Conservation (phyloP, 2,329 filamentous ascomycete genomes). For the Trichoderma sp. region DNA sequence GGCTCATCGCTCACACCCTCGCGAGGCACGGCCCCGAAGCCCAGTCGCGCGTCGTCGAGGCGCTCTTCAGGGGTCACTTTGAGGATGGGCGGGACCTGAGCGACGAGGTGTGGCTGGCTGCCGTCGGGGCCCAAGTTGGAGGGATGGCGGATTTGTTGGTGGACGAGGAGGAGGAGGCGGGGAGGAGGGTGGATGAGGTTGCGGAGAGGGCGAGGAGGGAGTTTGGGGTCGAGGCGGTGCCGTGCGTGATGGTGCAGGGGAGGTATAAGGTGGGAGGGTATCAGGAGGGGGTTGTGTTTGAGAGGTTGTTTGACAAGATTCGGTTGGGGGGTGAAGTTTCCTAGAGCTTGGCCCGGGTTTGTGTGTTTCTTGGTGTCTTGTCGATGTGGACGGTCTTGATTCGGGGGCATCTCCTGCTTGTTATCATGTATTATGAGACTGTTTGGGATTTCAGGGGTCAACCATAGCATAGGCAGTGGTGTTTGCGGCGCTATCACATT, state of each 20-base stretch:
- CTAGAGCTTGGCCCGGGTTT: neutral
- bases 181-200: slow-evolving; percentile 38
- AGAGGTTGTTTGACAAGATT: slow-evolving; percentile 66
- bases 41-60: slow-evolving; percentile 47
- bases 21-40: slow-evolving; percentile 36
- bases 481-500: neutral
- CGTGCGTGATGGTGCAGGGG: slow-evolving; percentile 71
- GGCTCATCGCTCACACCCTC: slow-evolving; percentile 50
- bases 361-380: neutral
- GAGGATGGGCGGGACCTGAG: slow-evolving; percentile 48
- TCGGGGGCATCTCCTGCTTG: neutral
- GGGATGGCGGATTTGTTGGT: slow-evolving; percentile 41
- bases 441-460: too few species aligned
- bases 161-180: slow-evolving; percentile 34
- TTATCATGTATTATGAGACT: too few species aligned
- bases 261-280: slow-evolving; percentile 70
- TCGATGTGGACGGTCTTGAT: neutral
- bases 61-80: slow-evolving; percentile 49
- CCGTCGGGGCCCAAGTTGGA: slow-evolving; percentile 40
- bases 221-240: slow-evolving; percentile 63
- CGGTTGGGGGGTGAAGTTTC: slow-evolving; percentile 27
- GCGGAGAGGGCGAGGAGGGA: slow-evolving; percentile 36
- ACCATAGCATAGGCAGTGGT: slow-evolving; percentile 3
- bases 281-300: slow-evolving; percentile 67
- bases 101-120: slow-evolving; percentile 44